These are phyloP conservation scores for Colletotrichum sp. DNA, from an alignment of 2,329 filamentous ascomycete genomes.

Conservation along the genomic window DNA sequence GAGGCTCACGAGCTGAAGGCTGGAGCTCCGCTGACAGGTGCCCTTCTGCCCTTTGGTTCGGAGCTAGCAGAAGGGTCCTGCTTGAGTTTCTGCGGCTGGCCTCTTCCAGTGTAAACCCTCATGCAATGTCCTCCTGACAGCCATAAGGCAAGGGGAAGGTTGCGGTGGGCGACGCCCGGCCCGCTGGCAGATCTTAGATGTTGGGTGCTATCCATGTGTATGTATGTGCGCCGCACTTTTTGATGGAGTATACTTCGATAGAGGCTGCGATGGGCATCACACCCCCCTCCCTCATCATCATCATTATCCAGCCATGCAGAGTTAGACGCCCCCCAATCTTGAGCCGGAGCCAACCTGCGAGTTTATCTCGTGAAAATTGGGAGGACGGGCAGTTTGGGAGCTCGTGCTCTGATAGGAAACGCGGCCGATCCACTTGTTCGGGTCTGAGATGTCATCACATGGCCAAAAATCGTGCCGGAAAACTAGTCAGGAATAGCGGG, in stretches of 20 bases:
- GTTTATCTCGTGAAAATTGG: background rate
- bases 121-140: constrained; percentile 14
- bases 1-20: constrained; percentile 1
- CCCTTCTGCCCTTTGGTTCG: background rate
- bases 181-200: background rate
- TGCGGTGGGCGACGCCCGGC: constrained; percentile 4
- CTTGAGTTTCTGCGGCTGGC: background rate
- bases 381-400: background rate
- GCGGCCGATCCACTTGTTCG: constrained; percentile 14
- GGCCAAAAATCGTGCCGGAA: constrained; percentile 3
- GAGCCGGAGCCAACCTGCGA: background rate
- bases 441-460: constrained; percentile 22
- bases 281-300: background rate
- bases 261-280: background rate
- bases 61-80: background rate
- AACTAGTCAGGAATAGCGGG: constrained; percentile 14
- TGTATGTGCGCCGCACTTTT: background rate
- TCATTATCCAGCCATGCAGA: background rate
- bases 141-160: background rate
- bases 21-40: background rate
- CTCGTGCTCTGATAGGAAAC: constrained; percentile 3
- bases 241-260: background rate
- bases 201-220: background rate
- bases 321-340: background rate
- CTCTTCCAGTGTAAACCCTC: background rate